Evolutionary conservation across 371 early-diverging fungal species (phyloP).

Genomic region (Mucor piriformis): DNA sequence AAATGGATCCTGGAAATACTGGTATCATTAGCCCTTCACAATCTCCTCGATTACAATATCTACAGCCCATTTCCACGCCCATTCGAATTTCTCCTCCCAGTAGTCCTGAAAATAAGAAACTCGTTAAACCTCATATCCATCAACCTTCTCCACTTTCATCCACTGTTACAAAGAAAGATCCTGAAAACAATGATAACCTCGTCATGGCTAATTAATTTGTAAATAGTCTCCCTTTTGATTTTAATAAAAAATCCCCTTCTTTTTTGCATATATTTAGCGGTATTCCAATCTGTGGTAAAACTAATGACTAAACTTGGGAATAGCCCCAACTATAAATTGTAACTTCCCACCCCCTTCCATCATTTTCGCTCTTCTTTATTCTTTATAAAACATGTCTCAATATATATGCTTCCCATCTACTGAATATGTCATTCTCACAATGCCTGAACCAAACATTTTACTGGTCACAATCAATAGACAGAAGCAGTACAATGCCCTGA

Average conservation of each 20-base stretch:
- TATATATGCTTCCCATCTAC: conserved; percentile 37
- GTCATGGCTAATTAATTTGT: conserved; percentile 20
- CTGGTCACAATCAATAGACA: conserved; percentile 53
- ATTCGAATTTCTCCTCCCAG: conserved; percentile 51
- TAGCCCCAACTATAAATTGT: too few relatives aligned
- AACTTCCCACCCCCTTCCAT: neutral
- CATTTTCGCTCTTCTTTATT: neutral
- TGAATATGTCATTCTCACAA: conserved; percentile 32
- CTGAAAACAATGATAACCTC: conserved; percentile 14
- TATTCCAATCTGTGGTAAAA: too few relatives aligned
- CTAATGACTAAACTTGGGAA: too few relatives aligned
- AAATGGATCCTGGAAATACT: conserved; percentile 32
- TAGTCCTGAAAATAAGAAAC: conserved; percentile 31
- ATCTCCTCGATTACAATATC: conserved; percentile 29
- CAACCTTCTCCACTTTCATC: neutral
- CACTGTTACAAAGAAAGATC: conserved; percentile 30
- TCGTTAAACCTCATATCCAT: conserved; percentile 31
- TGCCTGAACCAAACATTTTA: conserved; percentile 44
- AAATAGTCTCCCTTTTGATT: neutral
- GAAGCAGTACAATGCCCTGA: conserved; percentile 46
- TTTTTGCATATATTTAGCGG: conserved; percentile 2
- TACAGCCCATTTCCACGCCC: conserved; percentile 45
- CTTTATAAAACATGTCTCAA: neutral
- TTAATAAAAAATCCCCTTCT: neutral
- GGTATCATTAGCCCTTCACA: conserved; percentile 11